Evolutionary conservation across 2,329 filamentous ascomycete species (phyloP).

Genomic region (Lachnellula occidentalis): DNA sequence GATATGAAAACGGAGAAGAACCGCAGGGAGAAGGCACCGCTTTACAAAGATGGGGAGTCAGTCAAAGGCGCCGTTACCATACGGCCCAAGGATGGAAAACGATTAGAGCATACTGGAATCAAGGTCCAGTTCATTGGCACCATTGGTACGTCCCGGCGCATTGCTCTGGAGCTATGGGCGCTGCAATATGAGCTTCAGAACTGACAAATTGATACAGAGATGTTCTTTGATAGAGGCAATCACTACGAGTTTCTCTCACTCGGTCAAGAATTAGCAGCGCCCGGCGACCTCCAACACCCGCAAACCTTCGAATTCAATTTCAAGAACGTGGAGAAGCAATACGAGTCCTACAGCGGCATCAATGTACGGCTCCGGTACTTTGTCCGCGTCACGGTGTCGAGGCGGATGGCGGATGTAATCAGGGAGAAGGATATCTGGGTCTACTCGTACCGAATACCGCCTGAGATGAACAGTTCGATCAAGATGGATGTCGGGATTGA

Average conservation of each 20-base stretch:
- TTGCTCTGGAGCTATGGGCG: neutral
- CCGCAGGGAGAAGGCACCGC: conserved; percentile 87
- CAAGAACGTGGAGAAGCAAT: conserved; percentile 99
- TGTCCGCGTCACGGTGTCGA: conserved; percentile 90
- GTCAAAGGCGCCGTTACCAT: conserved; percentile 96
- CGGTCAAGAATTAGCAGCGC: conserved; percentile 92
- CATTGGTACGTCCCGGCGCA: conserved; percentile 60
- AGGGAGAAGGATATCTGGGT: conserved; percentile 99
- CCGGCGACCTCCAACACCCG: conserved; percentile 95
- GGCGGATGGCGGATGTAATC: conserved; percentile 96
- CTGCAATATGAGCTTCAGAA: neutral
- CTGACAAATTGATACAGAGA: conserved; percentile 57
- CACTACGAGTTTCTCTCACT: conserved; percentile 98
- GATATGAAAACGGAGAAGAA: conserved; percentile 99
- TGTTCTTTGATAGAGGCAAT: conserved; percentile 99
- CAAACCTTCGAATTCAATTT: conserved; percentile 99
- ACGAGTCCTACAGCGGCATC: conserved; percentile 99
- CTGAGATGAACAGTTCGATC: conserved; percentile 96
- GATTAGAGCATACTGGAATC: conserved; percentile 96
- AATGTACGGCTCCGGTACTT: conserved; percentile 99
- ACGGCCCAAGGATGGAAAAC: conserved; percentile 94
- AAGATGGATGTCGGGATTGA: conserved; percentile 99
- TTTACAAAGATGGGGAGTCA: conserved; percentile 97
- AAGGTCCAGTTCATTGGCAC: conserved; percentile 99
- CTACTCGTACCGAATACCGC: conserved; percentile 95